Evolutionary conservation across 495 filamentous ascomycete genomes (phyloP).

Genomic region (Saxophila tyrrhenica): DNA sequence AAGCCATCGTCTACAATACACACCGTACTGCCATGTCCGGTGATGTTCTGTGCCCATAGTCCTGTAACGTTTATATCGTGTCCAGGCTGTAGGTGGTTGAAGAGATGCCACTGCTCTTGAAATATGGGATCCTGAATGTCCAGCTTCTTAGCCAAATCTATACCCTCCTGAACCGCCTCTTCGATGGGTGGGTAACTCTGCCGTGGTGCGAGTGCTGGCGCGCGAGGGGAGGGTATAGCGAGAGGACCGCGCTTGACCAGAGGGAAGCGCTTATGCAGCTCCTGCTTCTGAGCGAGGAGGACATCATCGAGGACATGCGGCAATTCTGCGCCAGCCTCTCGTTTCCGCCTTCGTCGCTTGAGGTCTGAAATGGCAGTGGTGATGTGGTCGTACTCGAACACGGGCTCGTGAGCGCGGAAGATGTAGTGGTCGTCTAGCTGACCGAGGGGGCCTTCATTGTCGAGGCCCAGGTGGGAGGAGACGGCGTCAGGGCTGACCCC

Average conservation of each 20-base stretch:
- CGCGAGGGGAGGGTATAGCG: constrained; percentile 36
- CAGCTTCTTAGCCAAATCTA: constrained; percentile 50
- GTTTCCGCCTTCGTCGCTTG: constrained; percentile 47
- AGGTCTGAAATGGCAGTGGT: constrained; percentile 46
- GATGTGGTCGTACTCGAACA: constrained; percentile 52
- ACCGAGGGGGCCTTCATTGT: constrained; percentile 74
- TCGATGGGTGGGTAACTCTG: not conserved
- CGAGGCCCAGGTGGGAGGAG: constrained; percentile 59
- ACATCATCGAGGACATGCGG: constrained; percentile 57
- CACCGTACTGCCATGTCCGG: constrained; percentile 76
- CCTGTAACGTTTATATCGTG: constrained; percentile 93
- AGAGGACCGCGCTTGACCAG: constrained; percentile 55
- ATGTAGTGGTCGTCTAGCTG: constrained; percentile 74
- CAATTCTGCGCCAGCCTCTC: constrained; percentile 37
- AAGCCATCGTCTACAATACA: constrained; percentile 94
- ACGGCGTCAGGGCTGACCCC: constrained; percentile 56
- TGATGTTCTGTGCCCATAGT: constrained; percentile 84
- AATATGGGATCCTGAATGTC: constrained; percentile 84
- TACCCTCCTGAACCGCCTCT: constrained; percentile 43
- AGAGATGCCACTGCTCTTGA: constrained; percentile 87
- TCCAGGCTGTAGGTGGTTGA: constrained; percentile 67
- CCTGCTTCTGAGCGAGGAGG: constrained; percentile 72
- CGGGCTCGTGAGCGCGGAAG: constrained; percentile 54
- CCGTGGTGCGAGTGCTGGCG: not conserved
- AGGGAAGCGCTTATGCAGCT: constrained; percentile 44